Evolutionary conservation across 805 yeast species (phyloP), one percentile per base, ranked within the genome.

Genomic region (Candida dajiaensis): DNA sequence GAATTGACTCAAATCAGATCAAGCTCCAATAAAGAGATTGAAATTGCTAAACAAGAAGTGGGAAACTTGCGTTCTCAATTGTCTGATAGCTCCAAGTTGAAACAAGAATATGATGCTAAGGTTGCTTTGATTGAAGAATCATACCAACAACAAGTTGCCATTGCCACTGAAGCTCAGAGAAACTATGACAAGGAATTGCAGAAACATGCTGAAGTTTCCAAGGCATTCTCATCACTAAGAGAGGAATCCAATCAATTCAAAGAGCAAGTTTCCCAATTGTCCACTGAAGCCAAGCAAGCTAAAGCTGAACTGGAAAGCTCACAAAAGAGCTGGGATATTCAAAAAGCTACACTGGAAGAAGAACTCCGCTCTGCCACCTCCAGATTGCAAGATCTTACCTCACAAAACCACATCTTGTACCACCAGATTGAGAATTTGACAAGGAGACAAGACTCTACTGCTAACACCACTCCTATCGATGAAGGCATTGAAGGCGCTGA

Each of bases 381-480:
- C 4, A 75, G 80, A 50, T 57, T 77, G 22, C 72, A 76, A 20
- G 89, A 82, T 44, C 64, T 86, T 35, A 68, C 76, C 13, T 70
- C 77, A n/a, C 95, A 87, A 59, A 85, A 87, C 59, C 70, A 77
- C 42, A 69, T 86, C 6, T 67, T 88, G 16, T 74, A 83, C 49
- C 81, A 80, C 51, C 94, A 87, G 62, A 63, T 89, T 23, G 92
- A 83, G 48, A 54, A 60, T 10, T 44, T 65, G 33, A 56, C 62
- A 16, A 59, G 57, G 25, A 53, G 49, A 19, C 42, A 47, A 2
- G 43, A 47, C 8, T 44, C 42, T 3, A 16, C 36, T 41, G 23
- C 25, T 19, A 13, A 38, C 15, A 40, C 25, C 1, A 31, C 38
- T n/a, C 51, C 42, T 19, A 11, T 11, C 2, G 46, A 4, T 28